A percentile compares a stretch with the other conserved stretches of the same genome.
phyloP scores from a whole-genome alignment of 352 stramenopile genomes.

The Globisporangium orthogonon region DNA sequence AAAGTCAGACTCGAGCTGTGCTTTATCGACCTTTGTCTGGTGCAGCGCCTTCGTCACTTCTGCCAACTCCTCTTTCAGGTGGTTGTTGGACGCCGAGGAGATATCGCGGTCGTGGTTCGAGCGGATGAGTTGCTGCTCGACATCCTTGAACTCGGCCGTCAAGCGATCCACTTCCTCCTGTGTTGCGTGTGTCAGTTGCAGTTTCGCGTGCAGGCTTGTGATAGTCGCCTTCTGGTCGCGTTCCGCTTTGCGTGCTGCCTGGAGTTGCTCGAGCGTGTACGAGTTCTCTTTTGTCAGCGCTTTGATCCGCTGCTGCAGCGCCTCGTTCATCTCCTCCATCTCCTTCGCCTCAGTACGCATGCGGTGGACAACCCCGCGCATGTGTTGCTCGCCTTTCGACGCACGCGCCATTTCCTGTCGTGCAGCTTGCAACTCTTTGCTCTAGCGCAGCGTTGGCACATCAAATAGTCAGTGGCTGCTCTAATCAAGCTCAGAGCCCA shows the following conservation, averaged over 20 bases:
- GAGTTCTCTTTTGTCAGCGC: slow-evolving; percentile 70
- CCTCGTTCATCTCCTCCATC: slow-evolving; percentile 66
- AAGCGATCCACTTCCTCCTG: slow-evolving; percentile 65
- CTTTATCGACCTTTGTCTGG: slow-evolving; percentile 56
- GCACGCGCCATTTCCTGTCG: slow-evolving; percentile 58
- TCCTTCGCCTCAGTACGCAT: slow-evolving; percentile 63
- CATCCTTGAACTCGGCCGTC: slow-evolving; percentile 48
- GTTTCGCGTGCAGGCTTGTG: slow-evolving; percentile 53
- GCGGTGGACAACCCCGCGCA: slow-evolving; percentile 55
- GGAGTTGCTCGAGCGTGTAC: slow-evolving; percentile 71
- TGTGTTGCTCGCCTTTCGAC: slow-evolving; percentile 67
- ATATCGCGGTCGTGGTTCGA: slow-evolving; percentile 73
- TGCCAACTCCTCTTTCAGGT: slow-evolving; percentile 64
- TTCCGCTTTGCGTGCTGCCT: slow-evolving; percentile 62
- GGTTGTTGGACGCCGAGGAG: slow-evolving; percentile 69
- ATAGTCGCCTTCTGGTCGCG: slow-evolving; percentile 67
- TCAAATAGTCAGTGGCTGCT: not conserved
- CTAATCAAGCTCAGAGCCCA: too few species aligned
- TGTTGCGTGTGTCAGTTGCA: slow-evolving; percentile 54
- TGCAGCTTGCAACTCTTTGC: slow-evolving; percentile 57
- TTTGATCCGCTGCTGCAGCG: slow-evolving; percentile 70
- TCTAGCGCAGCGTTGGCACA: slow-evolving; percentile 18
- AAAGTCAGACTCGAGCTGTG: slow-evolving; percentile 67
- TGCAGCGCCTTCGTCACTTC: slow-evolving; percentile 65
- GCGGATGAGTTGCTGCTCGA: slow-evolving; percentile 56